Evolutionary conservation across 192 early-diverging fungal genomes (phyloP), one percentile per base, ranked within the genome.

Genomic region (Coemansia sp.): DNA sequence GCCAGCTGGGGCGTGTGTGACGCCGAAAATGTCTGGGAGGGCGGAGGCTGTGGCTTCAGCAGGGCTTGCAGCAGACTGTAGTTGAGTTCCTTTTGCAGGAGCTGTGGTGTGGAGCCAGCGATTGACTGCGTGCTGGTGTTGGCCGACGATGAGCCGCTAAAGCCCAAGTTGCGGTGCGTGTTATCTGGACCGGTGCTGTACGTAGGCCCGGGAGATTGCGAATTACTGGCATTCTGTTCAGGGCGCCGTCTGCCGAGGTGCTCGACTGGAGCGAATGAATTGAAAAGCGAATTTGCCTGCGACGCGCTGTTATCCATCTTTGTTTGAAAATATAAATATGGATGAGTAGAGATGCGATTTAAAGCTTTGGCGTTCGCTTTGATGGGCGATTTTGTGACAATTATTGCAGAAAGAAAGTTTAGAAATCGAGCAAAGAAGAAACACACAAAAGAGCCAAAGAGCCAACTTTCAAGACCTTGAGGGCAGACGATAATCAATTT

Each of bases 1-100:
- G 53, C 65, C 39, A 39, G 47, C 20, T 22, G 4, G 0, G 65
- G 68, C 29, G 45, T 15, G 43, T 74, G 71, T 4, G 71, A 59
- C 20, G 71, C 41, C 61, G 71, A 63, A 30, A 59, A 59, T 27
- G 69, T 37, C 67, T 72, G 72, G 27, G 65, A 61, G 20, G 53
- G 35, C 16, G 70, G 52, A 24, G 69, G 59, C 66, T 78, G 76
- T n/a, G 77, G 71, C 50, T 80, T 80, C 47, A 80, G 49, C 27
- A 80, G 68, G 22, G 77, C 68, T 43, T 80, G 77, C 59, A 80
- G 35, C 34, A 80, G 69, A 32, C 77, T 80, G 29, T 74, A 50
- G 56, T 71, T 71, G n/a, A 71, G 30, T 9, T 80, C 77, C 32
- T 74, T 74, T 30, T 64, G 43, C 7, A 64, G 61, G 65, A 70